These are phyloP conservation scores for Fonsecaea multimorphosa DNA, from an alignment of 2,329 filamentous ascomycete species.

Conservation along the genomic window DNA sequence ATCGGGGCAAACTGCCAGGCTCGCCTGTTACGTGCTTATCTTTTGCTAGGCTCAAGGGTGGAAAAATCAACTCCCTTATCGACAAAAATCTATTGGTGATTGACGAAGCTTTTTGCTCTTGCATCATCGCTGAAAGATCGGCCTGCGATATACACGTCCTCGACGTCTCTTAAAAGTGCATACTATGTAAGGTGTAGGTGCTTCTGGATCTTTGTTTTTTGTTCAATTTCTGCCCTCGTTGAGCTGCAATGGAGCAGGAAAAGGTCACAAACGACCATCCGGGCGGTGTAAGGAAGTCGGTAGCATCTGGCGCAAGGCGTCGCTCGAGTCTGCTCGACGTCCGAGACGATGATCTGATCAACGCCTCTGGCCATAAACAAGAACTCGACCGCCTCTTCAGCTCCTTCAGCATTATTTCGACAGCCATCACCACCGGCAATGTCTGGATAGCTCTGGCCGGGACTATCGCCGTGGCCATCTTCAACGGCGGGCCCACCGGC, in stretches of 20 bases:
- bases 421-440: conserved; percentile 67
- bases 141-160: background rate
- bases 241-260: conserved; percentile 4
- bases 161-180: background rate
- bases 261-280: background rate
- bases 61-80: conserved; percentile 12
- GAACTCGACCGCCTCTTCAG: conserved; percentile 68
- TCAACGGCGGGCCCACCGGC: conserved; percentile 66
- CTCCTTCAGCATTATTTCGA: conserved; percentile 63
- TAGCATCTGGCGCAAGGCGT: background rate
- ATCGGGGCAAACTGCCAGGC: background rate
- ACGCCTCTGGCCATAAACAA: conserved; percentile 68
- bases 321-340: conserved; percentile 2
- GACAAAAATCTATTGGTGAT: conserved; percentile 6
- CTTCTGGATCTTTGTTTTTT: background rate
- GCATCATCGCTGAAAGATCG: conserved; percentile 7
- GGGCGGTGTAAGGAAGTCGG: background rate
- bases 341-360: conserved; percentile 48
- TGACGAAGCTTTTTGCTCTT: background rate
- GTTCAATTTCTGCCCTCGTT: background rate
- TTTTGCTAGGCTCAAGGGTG: background rate
- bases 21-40: conserved; percentile 7
- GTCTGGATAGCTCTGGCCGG: conserved; percentile 70
- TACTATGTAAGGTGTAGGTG: background rate
- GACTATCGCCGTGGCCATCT: conserved; percentile 47